Conservation (phyloP, 495 filamentous ascomycete species). For the Hapsidospora chrysogenum region DNA sequence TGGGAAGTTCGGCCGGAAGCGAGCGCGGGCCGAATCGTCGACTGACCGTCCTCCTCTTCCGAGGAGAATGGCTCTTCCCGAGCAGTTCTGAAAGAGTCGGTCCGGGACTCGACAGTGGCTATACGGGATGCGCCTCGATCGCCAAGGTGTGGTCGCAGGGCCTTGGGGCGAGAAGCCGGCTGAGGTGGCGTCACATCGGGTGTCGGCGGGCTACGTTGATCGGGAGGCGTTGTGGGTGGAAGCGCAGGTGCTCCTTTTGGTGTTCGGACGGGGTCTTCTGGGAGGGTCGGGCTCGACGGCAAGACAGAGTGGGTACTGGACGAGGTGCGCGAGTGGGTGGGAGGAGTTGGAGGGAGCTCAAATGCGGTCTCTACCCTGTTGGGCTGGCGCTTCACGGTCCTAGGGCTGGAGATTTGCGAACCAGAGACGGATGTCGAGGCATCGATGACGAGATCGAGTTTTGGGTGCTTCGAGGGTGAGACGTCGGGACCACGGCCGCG, state of each 20-base stretch:
- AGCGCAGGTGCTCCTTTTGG: slow-evolving; percentile 11
- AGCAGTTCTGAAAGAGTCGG: slow-evolving; percentile 62
- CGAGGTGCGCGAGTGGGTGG: slow-evolving; percentile 33
- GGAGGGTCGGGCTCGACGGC: slow-evolving; percentile 15
- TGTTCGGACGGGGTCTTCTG: slow-evolving; percentile 16
- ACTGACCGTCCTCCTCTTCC: slow-evolving; percentile 33
- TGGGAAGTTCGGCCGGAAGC: slow-evolving; percentile 26
- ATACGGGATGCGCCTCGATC: slow-evolving; percentile 25
- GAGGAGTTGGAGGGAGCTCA: slow-evolving; percentile 35
- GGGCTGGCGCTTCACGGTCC: slow-evolving; percentile 14
- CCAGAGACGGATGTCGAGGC: slow-evolving; percentile 6
- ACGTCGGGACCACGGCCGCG: not conserved
- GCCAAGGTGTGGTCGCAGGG: slow-evolving; percentile 18
- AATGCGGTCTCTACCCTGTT: slow-evolving; percentile 16
- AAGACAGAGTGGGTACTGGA: slow-evolving; percentile 23
- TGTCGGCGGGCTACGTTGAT: slow-evolving; percentile 50
- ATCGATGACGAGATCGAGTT: slow-evolving; percentile 1
- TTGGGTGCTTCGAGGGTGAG: not conserved
- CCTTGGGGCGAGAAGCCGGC: slow-evolving; percentile 15
- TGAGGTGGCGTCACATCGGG: slow-evolving; percentile 58
- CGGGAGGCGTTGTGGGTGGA: slow-evolving; percentile 37
- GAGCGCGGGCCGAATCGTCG: slow-evolving; percentile 29
- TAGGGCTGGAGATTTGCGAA: slow-evolving; percentile 9
- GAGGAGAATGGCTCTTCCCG: slow-evolving; percentile 42
- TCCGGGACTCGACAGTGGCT: slow-evolving; percentile 35